Base-by-base conservation (phyloP, 1,284 basidiomycete genomes). In the Singerocomus inundabilis region DNA sequence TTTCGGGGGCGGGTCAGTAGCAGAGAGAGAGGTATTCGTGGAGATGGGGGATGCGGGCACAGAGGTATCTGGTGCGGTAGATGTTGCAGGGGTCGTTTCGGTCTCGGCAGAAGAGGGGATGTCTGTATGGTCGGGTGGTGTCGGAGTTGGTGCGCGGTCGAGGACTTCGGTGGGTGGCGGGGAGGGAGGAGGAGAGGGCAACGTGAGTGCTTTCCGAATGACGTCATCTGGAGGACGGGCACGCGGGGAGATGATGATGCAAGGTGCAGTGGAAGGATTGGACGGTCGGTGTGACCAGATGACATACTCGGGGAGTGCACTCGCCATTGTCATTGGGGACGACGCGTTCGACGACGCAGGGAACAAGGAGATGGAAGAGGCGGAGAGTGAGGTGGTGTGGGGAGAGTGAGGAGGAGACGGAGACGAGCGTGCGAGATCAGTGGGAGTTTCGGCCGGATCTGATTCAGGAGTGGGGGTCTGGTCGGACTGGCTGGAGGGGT, bases 271-370 rank as follows among this genome's bases (percentile, higher is more conserved):
- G 3, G 74, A 67, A 2, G 85, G 85, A 60, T 86, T 70, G 11
- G 72, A 68, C 0, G 85, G 85, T 28, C 83, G 76, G 25, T 78
- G 75, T 0, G 85, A 85, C 84, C 84, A 88, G 30, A 88, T 76
- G 9, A 79, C 82, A 15, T 59, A 61, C 52, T 62, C 57, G 16
- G 53, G 30, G 18, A 16, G 11, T 10, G 43, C n/a, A 15, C 5
- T 34, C 9, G 46, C 40, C 35, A 59, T 55, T 7, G 38, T 13
- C 44, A 45, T 37, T 6, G 53, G 43, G 29, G 62, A 50, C 7
- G 42, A 38, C 16, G 34, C 21, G 28, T 30, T 51, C 10, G 60
- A 55, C 6, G 57, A 46, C 11, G 44, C 12, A 8, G 42, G 44
- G 10, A 56, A 53, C 9, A 52, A 28, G n/a, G 55, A 10, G 12